These are phyloP conservation scores for Roridomyces roridus DNA, from an alignment of 768 basidiomycete genomes.

Conservation along the genomic window DNA sequence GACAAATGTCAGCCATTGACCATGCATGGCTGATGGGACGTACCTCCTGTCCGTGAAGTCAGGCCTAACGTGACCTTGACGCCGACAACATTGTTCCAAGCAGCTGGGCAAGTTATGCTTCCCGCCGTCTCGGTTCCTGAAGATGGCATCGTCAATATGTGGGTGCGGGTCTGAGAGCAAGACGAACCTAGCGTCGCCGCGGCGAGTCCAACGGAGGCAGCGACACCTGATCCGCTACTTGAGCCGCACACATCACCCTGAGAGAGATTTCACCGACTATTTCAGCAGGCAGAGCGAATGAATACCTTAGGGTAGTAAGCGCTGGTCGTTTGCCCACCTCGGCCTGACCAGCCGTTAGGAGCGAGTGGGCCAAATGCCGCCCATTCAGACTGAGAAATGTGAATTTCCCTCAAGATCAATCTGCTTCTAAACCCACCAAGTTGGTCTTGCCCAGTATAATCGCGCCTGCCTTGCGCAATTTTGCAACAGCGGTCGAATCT, in stretches of 20 bases:
- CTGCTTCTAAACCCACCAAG: conserved; percentile 4
- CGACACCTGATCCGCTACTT: conserved; percentile 49
- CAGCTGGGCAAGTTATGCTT: conserved; percentile 51
- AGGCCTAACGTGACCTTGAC: conserved; percentile 47
- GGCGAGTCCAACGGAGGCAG: conserved; percentile 48
- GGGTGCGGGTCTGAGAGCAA: background rate
- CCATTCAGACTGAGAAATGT: conserved; percentile 9
- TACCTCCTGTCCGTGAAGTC: conserved; percentile 44
- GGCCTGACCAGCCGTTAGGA: conserved; percentile 50
- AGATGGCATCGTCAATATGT: conserved; percentile 12
- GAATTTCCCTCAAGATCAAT: too few species aligned
- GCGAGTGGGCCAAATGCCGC: conserved; percentile 9
- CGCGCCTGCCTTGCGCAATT: conserved; percentile 37
- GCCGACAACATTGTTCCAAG: conserved; percentile 48
- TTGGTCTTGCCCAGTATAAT: conserved; percentile 37
- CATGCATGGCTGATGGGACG: background rate
- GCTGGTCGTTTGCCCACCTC: conserved; percentile 49
- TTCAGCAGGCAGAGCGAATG: conserved; percentile 22
- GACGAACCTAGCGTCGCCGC: conserved; percentile 30
- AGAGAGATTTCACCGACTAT: background rate
- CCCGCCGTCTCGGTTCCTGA: conserved; percentile 55
- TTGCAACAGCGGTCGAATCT: conserved; percentile 41
- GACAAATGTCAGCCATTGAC: background rate
- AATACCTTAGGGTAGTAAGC: conserved; percentile 50
- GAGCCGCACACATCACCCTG: conserved; percentile 34